phyloP scores from a whole-genome alignment of 148 eudicot genomes.

The Nyssa sinensis region DNA sequence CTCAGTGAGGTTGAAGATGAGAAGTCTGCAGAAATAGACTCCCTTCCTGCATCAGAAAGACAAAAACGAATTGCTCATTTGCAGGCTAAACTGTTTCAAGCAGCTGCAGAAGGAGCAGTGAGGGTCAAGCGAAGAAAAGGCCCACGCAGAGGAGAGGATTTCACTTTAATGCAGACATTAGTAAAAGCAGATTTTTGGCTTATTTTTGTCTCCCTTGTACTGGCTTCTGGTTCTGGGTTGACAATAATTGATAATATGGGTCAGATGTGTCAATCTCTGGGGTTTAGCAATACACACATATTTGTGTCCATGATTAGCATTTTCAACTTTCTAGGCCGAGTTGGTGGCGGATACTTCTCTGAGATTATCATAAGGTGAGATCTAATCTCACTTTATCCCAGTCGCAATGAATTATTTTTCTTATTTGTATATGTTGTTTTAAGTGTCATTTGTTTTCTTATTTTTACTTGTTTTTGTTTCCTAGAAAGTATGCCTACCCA shows the following conservation, averaged over 20 bases:
- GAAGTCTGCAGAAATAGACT: slow-evolving; percentile 23
- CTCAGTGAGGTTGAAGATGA: slow-evolving; percentile 56
- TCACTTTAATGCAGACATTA: slow-evolving; percentile 48
- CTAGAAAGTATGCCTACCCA: slow-evolving; percentile 56
- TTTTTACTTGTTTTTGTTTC: slow-evolving; percentile 6
- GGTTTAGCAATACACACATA: slow-evolving; percentile 33
- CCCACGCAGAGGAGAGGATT: slow-evolving; percentile 55
- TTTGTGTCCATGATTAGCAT: slow-evolving; percentile 71
- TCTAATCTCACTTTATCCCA: neutral
- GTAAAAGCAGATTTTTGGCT: slow-evolving; percentile 47
- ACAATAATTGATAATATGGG: slow-evolving; percentile 66
- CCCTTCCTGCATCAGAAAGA: slow-evolving; percentile 25
- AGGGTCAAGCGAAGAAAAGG: slow-evolving; percentile 48
- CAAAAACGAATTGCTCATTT: slow-evolving; percentile 45
- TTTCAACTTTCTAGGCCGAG: slow-evolving; percentile 71
- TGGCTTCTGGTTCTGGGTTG: slow-evolving; percentile 52
- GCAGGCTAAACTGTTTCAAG: slow-evolving; percentile 56
- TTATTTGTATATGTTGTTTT: neutral
- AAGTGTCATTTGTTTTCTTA: neutral
- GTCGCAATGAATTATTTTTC: neutral
- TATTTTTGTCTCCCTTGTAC: slow-evolving; percentile 36
- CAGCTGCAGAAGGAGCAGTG: slow-evolving; percentile 65
- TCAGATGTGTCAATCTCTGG: slow-evolving; percentile 58
- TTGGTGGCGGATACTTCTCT: slow-evolving; percentile 73
- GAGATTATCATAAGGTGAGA: slow-evolving; percentile 50